phyloP scores from a whole-genome alignment of 2,329 filamentous ascomycete species.

The Fusarium humuli region DNA sequence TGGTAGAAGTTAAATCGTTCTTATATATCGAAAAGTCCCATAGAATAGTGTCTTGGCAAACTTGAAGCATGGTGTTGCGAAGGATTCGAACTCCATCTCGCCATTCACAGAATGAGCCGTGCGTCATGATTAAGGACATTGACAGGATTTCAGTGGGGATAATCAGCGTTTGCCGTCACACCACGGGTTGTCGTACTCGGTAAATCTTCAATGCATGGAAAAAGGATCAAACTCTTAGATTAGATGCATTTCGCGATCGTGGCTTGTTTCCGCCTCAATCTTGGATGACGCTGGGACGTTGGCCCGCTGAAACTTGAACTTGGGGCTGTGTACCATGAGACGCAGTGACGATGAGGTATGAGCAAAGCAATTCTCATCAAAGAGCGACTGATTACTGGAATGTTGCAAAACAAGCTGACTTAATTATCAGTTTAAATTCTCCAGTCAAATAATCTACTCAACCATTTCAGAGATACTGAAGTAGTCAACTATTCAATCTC shows the following conservation, averaged over 20 bases:
- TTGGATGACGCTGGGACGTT: neutral
- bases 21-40: neutral
- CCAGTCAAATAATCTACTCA: too few species aligned
- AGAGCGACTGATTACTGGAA: neutral
- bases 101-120: neutral
- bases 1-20: neutral
- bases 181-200: neutral
- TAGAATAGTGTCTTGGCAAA: neutral
- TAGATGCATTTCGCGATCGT: neutral
- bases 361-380: neutral
- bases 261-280: too few species aligned
- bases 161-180: neutral
- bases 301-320: neutral
- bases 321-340: too few species aligned
- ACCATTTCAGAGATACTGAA: too few species aligned
- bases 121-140: neutral
- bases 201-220: neutral
- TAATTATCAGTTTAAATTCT: fast-evolving
- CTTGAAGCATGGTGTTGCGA: neutral
- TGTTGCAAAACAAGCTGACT: neutral
- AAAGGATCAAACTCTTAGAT: neutral
- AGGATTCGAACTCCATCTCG: neutral
- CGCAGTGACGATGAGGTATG: neutral
- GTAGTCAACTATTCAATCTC: neutral
- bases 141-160: neutral